These are phyloP conservation scores for Centrapalus pauciflorus DNA, from an alignment of 129 eudicot genomes.

Conservation along the genomic window DNA sequence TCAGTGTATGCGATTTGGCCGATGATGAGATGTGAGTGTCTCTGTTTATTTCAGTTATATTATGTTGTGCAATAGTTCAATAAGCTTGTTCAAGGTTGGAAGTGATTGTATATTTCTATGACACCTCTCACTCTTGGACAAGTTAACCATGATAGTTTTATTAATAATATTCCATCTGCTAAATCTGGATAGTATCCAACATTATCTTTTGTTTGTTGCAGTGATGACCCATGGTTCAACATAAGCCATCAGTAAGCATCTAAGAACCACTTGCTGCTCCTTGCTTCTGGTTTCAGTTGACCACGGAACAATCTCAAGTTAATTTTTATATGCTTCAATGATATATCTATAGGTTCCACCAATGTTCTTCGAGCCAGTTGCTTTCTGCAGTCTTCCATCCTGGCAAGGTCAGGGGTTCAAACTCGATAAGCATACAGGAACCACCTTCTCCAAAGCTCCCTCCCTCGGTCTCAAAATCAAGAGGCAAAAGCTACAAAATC, in stretches of 20 bases:
- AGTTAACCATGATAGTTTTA: too few relatives aligned
- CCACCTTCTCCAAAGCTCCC: constrained; percentile 56
- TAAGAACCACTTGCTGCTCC: background rate
- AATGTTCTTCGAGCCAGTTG: constrained; percentile 42
- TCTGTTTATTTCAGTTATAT: background rate
- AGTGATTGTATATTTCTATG: background rate
- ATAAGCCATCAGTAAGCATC: constrained; percentile 54
- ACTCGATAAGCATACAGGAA: constrained; percentile 24
- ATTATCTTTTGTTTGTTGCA: constrained; percentile 28
- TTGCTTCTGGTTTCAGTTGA: background rate
- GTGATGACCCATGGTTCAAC: constrained; percentile 65
- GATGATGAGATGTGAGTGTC: constrained; percentile 9
- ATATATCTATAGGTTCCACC: constrained; percentile 46
- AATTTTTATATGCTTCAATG: background rate
- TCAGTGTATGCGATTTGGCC: constrained; percentile 17
- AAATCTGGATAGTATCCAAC: too few relatives aligned
- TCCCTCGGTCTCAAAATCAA: constrained; percentile 53
- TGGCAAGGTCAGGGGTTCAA: constrained; percentile 11
- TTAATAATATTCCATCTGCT: background rate
- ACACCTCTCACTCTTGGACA: too few relatives aligned
- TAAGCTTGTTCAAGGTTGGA: background rate
- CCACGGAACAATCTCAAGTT: background rate
- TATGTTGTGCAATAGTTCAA: background rate
- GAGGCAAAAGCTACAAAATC: constrained; percentile 49
- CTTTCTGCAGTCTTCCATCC: constrained; percentile 30